phyloP scores from a whole-genome alignment of 176 grass and related monocot genomes.

The Tuctoria greenei region DNA sequence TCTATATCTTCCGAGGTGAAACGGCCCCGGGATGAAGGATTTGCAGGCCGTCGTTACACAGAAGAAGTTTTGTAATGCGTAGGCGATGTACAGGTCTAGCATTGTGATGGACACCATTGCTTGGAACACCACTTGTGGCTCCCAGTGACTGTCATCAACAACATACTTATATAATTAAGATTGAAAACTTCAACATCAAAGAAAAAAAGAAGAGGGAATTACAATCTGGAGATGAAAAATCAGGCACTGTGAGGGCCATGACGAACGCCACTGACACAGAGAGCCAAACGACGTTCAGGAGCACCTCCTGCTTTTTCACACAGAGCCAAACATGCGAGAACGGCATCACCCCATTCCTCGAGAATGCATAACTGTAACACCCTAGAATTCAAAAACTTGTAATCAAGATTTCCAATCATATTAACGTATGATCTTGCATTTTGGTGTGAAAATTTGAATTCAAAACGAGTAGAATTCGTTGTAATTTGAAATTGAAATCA shows the following conservation, averaged over 20 bases:
- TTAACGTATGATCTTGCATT: no score
- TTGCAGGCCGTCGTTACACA: constrained; percentile 50
- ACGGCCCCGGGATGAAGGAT: constrained; percentile 59
- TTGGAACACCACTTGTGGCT: constrained; percentile 77
- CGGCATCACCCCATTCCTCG: constrained; percentile 67
- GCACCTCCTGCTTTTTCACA: constrained; percentile 62
- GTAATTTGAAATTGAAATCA: no score
- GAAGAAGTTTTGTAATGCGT: constrained; percentile 65
- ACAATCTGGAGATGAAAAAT: no score
- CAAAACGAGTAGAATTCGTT: no score
- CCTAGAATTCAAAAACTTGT: no score
- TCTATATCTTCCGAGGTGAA: constrained; percentile 56
- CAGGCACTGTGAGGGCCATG: constrained; percentile 53
- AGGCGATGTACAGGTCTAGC: constrained; percentile 56
- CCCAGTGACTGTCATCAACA: constrained; percentile 67
- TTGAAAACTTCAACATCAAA: no score
- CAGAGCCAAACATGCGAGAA: constrained; percentile 45
- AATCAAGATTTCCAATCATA: no score
- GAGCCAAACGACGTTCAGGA: constrained; percentile 66
- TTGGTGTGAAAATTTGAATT: no score
- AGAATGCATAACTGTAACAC: constrained; percentile 87
- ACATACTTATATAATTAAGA: no score
- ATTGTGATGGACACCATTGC: constrained; percentile 78
- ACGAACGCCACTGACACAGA: constrained; percentile 44
- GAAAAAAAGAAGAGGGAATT: no score